These are phyloP conservation scores for Myxozyma vanderwaltii DNA, from an alignment of 805 yeast species.

Conservation along the genomic window DNA sequence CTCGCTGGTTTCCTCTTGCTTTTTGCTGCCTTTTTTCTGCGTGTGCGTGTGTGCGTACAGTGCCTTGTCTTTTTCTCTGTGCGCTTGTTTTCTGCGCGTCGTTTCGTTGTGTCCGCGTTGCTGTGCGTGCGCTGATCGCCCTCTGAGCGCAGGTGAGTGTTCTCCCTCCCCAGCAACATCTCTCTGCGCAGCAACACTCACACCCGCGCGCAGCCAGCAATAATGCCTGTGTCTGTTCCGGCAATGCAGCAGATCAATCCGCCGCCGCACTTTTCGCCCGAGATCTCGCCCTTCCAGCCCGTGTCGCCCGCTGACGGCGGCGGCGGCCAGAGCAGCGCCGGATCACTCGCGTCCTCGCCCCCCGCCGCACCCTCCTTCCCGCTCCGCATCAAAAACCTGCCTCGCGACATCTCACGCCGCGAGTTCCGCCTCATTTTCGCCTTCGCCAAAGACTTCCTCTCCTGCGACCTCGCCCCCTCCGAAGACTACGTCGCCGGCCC, in stretches of 20 bases:
- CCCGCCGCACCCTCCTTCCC: slow-evolving; percentile 27
- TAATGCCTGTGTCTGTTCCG: slow-evolving; percentile 21
- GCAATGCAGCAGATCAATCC: neutral
- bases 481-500: slow-evolving; percentile 35
- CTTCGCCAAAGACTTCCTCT: slow-evolving; percentile 44
- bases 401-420: slow-evolving; percentile 44
- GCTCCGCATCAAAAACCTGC: slow-evolving; percentile 41
- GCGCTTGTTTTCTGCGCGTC: neutral
- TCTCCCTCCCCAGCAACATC: too few relatives aligned
- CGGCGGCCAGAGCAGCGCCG: slow-evolving; percentile 1
- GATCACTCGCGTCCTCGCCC: slow-evolving; percentile 11
- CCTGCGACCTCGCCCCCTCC: slow-evolving; percentile 40
- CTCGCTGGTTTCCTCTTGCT: neutral
- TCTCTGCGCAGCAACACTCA: too few relatives aligned
- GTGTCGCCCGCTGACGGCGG: slow-evolving; percentile 26
- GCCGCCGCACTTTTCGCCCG: slow-evolving; percentile 25
- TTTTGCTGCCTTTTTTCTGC: too few relatives aligned
- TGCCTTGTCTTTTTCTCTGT: neutral
- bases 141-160: too few relatives aligned
- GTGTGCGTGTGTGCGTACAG: too few relatives aligned
- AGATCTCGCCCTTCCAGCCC: slow-evolving; percentile 26
- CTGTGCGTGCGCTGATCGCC: too few relatives aligned
- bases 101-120: too few relatives aligned
- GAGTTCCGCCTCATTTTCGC: slow-evolving; percentile 46
- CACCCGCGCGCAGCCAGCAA: too few relatives aligned